Percentiles rank a stretch among this genome's conserved stretches.
Conservation (phyloP, 257 asterid genomes). For the Nicotiana noctiflora region DNA sequence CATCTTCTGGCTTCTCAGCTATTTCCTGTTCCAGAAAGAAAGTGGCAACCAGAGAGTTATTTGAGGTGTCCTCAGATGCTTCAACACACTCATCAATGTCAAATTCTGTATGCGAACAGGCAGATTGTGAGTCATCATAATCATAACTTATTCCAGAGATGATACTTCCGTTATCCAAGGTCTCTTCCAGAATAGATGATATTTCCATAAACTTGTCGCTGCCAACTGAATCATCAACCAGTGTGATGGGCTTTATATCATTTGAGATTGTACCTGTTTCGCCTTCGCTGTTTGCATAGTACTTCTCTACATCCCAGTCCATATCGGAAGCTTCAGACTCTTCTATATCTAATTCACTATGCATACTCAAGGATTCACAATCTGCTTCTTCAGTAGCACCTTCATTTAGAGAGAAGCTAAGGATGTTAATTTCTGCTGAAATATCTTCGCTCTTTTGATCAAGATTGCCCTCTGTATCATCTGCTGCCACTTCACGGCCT, state of each 20-base stretch:
- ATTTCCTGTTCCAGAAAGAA: background rate
- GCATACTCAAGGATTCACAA: conserved; percentile 3
- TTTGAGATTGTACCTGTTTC: background rate
- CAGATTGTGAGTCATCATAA: background rate
- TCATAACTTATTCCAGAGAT: conserved; percentile 22
- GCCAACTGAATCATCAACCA: conserved; percentile 6
- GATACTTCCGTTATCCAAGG: conserved; percentile 26
- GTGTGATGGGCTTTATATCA: background rate
- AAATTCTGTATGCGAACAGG: conserved; percentile 10
- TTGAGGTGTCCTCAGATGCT: background rate
- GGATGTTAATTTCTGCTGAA: background rate
- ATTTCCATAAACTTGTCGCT: background rate
- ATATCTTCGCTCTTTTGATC: conserved; percentile 1
- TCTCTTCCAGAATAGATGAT: conserved; percentile 18
- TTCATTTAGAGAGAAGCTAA: background rate
- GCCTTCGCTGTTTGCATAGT: conserved; percentile 3
- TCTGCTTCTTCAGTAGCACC: conserved; percentile 1
- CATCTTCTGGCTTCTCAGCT: background rate
- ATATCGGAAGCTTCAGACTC: conserved; percentile 38
- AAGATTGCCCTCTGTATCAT: conserved; percentile 8
- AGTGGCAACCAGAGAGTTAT: background rate
- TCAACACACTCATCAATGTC: conserved; percentile 13
- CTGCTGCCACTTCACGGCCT: conserved; percentile 4
- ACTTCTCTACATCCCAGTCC: conserved; percentile 45
- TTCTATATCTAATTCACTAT: conserved; percentile 10